Evolutionary conservation across 2,329 filamentous ascomycete genomes (phyloP).

Genomic region (Fusarium pseudograminearum): DNA sequence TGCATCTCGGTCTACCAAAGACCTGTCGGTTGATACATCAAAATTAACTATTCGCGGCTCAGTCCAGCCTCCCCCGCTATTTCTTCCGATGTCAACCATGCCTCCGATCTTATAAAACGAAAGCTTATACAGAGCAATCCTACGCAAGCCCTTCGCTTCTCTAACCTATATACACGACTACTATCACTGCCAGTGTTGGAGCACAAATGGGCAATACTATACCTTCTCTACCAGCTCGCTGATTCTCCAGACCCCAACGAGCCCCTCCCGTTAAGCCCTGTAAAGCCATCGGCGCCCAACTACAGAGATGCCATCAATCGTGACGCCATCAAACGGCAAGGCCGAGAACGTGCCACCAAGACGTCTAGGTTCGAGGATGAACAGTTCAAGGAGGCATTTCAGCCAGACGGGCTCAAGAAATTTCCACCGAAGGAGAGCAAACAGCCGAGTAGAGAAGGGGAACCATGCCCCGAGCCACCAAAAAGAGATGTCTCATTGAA

Average conservation of each 20-base stretch:
- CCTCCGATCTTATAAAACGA: constrained; percentile 90
- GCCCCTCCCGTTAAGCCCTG: constrained; percentile 60
- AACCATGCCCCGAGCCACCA: constrained; percentile 49
- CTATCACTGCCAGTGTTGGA: constrained; percentile 91
- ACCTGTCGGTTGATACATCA: neutral
- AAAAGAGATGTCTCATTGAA: constrained; percentile 67
- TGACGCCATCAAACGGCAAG: constrained; percentile 54
- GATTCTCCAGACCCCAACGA: constrained; percentile 72
- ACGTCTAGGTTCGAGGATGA: constrained; percentile 60
- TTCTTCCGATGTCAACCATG: constrained; percentile 85
- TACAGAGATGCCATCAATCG: constrained; percentile 55
- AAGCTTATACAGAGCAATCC: constrained; percentile 83
- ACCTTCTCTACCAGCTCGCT: constrained; percentile 86
- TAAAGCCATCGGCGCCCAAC: constrained; percentile 55
- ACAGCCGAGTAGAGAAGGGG: constrained; percentile 53
- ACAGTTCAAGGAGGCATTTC: constrained; percentile 65
- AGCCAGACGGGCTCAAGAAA: constrained; percentile 63
- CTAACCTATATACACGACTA: constrained; percentile 89
- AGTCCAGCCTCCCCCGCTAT: constrained; percentile 66
- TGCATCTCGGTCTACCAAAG: neutral
- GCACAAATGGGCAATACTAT: constrained; percentile 97
- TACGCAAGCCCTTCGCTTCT: constrained; percentile 84
- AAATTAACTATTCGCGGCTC: constrained; percentile 19
- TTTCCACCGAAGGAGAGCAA: constrained; percentile 58
- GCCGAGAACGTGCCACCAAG: constrained; percentile 53